Evolutionary conservation across 768 basidiomycete species (phyloP).

Genomic region (Collybia mongolica): DNA sequence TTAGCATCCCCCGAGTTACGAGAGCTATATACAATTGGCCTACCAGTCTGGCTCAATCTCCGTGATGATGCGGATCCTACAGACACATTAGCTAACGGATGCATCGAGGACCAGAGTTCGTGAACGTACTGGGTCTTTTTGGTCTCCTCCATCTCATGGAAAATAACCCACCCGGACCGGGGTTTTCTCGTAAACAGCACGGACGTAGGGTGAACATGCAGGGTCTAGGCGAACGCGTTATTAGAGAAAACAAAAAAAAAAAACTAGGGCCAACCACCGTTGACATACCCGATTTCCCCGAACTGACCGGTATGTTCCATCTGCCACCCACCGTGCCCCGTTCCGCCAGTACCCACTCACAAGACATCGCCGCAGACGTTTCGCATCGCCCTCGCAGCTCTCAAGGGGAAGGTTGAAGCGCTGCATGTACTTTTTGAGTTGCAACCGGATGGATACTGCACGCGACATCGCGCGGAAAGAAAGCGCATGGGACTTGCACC

Average conservation of each 20-base stretch:
- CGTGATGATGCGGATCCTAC: slow-evolving; percentile 87
- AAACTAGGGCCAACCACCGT: not conserved
- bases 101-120: not conserved
- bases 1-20: not conserved
- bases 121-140: slow-evolving; percentile 82
- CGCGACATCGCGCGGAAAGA: slow-evolving; percentile 94
- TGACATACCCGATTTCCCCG: slow-evolving; percentile 74
- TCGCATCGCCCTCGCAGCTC: slow-evolving; percentile 89
- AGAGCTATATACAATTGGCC: not conserved
- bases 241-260: not conserved
- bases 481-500: slow-evolving; percentile 91
- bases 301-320: slow-evolving; percentile 91
- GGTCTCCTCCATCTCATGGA: slow-evolving; percentile 95
- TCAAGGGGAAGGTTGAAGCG: slow-evolving; percentile 80
- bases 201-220: slow-evolving; percentile 92
- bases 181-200: slow-evolving; percentile 93
- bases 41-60: slow-evolving; percentile 96
- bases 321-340: slow-evolving; percentile 85
- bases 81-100: slow-evolving; percentile 11
- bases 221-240: slow-evolving; percentile 43
- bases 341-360: slow-evolving; percentile 95
- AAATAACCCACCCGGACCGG: slow-evolving; percentile 89
- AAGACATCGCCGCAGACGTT: slow-evolving; percentile 81
- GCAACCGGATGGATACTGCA: slow-evolving; percentile 91
- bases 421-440: slow-evolving; percentile 92